A percentile compares a stretch with the other conserved stretches of the same genome.
Conservation (phyloP, 306 rosid species). For the Prunus mira region DNA sequence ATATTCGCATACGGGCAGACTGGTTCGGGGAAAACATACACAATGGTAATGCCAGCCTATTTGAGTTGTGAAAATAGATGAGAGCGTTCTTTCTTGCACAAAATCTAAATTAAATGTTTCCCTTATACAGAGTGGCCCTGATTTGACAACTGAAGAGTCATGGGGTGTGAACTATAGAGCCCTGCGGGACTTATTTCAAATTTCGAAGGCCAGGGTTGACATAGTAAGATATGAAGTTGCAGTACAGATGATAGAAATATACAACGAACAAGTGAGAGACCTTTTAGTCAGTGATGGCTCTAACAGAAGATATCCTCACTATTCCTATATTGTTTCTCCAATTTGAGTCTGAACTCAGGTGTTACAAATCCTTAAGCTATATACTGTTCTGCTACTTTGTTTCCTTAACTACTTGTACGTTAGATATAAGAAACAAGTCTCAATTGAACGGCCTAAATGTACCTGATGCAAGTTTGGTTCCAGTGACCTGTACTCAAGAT, state of each 20-base stretch:
- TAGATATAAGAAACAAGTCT: constrained; percentile 93
- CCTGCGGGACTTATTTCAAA: constrained; percentile 79
- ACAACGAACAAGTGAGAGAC: constrained; percentile 97
- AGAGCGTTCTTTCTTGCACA: neutral
- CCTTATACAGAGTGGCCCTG: constrained; percentile 79
- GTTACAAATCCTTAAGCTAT: constrained; percentile 3
- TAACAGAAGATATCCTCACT: constrained; percentile 87
- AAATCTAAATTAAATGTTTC: neutral
- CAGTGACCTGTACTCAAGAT: constrained; percentile 80
- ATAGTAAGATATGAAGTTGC: constrained; percentile 82
- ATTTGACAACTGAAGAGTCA: constrained; percentile 72
- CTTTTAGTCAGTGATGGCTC: constrained; percentile 87
- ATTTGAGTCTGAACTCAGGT: neutral
- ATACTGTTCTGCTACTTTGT: constrained; percentile 2
- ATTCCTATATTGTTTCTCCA: neutral
- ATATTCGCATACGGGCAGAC: constrained; percentile 98
- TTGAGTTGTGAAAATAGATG: neutral
- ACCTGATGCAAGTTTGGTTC: constrained; percentile 90
- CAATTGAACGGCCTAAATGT: constrained; percentile 94
- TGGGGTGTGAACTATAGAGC: constrained; percentile 99
- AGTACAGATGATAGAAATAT: constrained; percentile 97
- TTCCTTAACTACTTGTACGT: constrained; percentile 67
- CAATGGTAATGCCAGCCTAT: constrained; percentile 59
- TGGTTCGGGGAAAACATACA: constrained; percentile 96
- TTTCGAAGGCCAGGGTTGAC: constrained; percentile 67